Percentiles rank a stretch among this genome's conserved stretches.
phyloP scores from a whole-genome alignment of 83 land plant species.

The Thuja plicata region DNA sequence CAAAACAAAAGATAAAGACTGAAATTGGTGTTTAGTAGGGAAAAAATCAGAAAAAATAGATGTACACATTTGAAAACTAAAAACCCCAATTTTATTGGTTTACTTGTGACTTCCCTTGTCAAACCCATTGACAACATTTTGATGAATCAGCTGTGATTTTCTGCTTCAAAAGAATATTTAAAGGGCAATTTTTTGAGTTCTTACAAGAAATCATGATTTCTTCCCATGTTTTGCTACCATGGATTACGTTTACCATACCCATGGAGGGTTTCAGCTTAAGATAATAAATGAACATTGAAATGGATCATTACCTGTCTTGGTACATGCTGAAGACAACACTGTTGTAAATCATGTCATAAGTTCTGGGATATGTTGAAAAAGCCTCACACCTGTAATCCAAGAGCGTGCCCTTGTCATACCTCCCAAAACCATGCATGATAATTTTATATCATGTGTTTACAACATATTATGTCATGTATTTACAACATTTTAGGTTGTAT shows the following conservation, averaged over 20 bases:
- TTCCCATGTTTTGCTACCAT: no score
- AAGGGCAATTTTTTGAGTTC: no score
- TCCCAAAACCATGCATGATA: background rate
- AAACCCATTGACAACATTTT: no score
- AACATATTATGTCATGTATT: background rate
- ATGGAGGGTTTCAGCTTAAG: background rate
- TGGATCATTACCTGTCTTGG: conserved; percentile 68
- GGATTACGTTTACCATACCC: background rate
- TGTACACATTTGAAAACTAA: background rate
- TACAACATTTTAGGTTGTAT: background rate
- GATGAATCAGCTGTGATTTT: no score
- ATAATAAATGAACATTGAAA: background rate
- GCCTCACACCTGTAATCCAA: conserved; percentile 70
- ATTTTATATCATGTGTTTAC: background rate
- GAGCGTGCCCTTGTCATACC: conserved; percentile 12
- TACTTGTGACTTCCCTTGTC: no score
- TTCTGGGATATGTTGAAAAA: conserved; percentile 94
- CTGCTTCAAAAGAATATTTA: no score
- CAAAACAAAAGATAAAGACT: no score
- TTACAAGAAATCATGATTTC: no score
- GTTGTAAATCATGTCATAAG: conserved; percentile 91
- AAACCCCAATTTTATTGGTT: no score
- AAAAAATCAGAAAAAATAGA: background rate
- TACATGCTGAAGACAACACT: conserved; percentile 78
- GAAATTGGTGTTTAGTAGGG: no score